Percentiles rank a stretch among this genome's conserved stretches.
Evolutionary conservation across 495 filamentous ascomycete species (phyloP).

Genomic region (Penicillium mononematosum): DNA sequence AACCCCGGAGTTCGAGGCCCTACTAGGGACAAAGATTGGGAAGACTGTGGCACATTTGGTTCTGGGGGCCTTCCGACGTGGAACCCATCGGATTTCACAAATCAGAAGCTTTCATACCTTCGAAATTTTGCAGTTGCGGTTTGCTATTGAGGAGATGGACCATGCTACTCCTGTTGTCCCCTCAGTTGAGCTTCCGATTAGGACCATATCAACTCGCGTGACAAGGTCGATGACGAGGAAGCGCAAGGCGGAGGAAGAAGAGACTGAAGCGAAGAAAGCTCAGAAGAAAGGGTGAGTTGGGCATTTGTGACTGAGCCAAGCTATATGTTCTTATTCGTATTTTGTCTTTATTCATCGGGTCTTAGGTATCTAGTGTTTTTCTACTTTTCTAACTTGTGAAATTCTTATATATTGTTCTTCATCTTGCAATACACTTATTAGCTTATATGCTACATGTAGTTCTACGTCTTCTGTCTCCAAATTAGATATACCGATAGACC

Average conservation of each 20-base stretch:
- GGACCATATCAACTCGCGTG: background rate
- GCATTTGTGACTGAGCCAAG: background rate
- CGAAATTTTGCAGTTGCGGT: background rate
- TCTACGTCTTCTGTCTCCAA: no score
- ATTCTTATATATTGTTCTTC: no score
- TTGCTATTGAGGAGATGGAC: conserved; percentile 2
- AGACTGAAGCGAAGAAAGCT: background rate
- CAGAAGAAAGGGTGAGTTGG: background rate
- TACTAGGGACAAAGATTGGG: conserved; percentile 6
- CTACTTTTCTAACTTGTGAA: background rate
- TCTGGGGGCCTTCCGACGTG: conserved; percentile 5
- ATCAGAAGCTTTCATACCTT: background rate
- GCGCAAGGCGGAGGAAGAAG: background rate
- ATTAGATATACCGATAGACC: no score
- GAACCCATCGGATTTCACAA: conserved; percentile 4
- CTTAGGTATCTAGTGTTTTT: background rate
- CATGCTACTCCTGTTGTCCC: background rate
- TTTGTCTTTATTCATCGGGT: background rate
- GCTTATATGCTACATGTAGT: no score
- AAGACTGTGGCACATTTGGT: background rate
- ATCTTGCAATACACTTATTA: no score
- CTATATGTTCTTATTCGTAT: background rate
- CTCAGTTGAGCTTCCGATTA: no score
- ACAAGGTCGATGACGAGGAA: background rate
- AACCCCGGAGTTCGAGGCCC: conserved; percentile 1